These are phyloP conservation scores for Mrakia frigida DNA, from an alignment of 768 basidiomycete genomes.

Conservation along the genomic window DNA sequence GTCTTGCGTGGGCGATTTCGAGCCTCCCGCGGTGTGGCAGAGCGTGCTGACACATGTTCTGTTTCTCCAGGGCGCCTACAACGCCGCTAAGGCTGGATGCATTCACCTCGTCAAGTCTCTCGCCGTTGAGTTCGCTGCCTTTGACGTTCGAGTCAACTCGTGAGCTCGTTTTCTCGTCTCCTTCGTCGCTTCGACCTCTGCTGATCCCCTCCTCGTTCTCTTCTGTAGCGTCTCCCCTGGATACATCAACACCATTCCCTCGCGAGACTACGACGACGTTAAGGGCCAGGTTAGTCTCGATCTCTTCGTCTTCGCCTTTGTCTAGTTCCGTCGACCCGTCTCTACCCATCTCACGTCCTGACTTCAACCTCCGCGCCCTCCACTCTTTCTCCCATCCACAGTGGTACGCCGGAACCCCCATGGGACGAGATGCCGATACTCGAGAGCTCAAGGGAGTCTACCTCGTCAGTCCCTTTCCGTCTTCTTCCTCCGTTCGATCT, in stretches of 20 bases:
- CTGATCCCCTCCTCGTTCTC: too few relatives aligned
- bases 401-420: constrained; percentile 28
- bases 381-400: neutral
- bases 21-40: too few relatives aligned
- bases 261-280: constrained; percentile 27
- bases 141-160: constrained; percentile 31
- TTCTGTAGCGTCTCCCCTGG: constrained; percentile 26
- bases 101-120: constrained; percentile 33
- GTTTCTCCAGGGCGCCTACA: constrained; percentile 24
- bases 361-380: too few relatives aligned
- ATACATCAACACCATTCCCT: constrained; percentile 32
- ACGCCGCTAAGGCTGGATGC: constrained; percentile 31
- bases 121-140: constrained; percentile 27
- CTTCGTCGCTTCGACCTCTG: neutral
- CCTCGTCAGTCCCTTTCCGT: neutral
- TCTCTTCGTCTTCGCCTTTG: too few relatives aligned
- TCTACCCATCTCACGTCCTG: too few relatives aligned
- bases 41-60: too few relatives aligned
- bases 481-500: too few relatives aligned
- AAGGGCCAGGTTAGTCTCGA: constrained; percentile 2
- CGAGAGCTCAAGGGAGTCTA: constrained; percentile 30
- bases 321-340: too few relatives aligned
- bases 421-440: constrained; percentile 32
- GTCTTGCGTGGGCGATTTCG: too few relatives aligned
- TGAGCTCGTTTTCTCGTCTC: neutral